Percentiles rank a stretch among this genome's conserved stretches.
Conservation (phyloP, 768 basidiomycete genomes). For the Suillus fuscotomentosus region DNA sequence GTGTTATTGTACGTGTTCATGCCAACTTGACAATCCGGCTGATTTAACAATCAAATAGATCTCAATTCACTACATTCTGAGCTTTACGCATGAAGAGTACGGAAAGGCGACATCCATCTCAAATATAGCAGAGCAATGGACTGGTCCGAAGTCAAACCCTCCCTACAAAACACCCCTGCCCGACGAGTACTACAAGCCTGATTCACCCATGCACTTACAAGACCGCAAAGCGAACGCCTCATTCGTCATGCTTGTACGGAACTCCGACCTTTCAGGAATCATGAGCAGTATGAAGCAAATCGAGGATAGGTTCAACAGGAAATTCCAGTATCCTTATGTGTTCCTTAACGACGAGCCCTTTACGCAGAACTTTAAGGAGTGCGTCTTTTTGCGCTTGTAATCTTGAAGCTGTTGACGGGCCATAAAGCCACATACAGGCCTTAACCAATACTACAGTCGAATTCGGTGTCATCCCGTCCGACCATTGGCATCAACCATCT, state of each 20-base stretch:
- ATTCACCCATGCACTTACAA: slow-evolving; percentile 34
- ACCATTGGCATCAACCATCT: slow-evolving; percentile 76
- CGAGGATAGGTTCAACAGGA: slow-evolving; percentile 86
- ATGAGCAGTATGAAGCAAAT: slow-evolving; percentile 67
- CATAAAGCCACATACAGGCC: slow-evolving; percentile 29
- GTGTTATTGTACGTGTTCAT: slow-evolving; percentile 42
- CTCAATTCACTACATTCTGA: slow-evolving; percentile 40
- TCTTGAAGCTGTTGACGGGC: slow-evolving; percentile 9
- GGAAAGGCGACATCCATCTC: slow-evolving; percentile 41
- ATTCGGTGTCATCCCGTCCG: slow-evolving; percentile 65
- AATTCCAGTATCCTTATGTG: slow-evolving; percentile 81
- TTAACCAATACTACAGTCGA: slow-evolving; percentile 32
- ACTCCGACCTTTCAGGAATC: slow-evolving; percentile 58
- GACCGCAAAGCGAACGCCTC: slow-evolving; percentile 78
- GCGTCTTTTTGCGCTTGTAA: slow-evolving; percentile 16
- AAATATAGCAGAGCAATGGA: slow-evolving; percentile 25
- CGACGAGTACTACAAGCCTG: slow-evolving; percentile 52
- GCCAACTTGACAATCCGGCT: slow-evolving; percentile 7
- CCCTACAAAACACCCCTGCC: slow-evolving; percentile 60
- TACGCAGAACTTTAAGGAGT: slow-evolving; percentile 70
- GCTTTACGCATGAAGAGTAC: slow-evolving; percentile 42
- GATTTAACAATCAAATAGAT: slow-evolving; percentile 25
- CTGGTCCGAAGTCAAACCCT: slow-evolving; percentile 26
- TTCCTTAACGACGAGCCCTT: slow-evolving; percentile 88
- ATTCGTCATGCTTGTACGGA: slow-evolving; percentile 78